phyloP scores from a whole-genome alignment of 2,329 filamentous ascomycete species.

The Paraphoma chrysanthemicola region DNA sequence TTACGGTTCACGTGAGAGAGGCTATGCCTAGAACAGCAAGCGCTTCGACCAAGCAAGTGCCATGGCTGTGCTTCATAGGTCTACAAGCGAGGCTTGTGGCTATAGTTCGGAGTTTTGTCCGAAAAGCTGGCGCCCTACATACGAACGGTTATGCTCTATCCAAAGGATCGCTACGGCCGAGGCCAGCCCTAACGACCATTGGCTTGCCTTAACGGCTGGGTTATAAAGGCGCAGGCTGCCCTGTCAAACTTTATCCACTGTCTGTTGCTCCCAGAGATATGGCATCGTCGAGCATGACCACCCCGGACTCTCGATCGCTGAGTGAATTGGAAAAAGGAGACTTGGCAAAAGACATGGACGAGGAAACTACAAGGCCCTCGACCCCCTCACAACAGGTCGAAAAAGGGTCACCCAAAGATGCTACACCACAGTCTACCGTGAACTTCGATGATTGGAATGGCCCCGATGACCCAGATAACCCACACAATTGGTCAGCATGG shows the following conservation, averaged over 20 bases:
- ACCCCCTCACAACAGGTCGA: no score
- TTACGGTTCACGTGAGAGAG: no score
- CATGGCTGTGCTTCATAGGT: no score
- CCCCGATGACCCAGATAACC: constrained; percentile 46
- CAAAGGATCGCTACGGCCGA: no score
- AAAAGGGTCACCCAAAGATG: neutral
- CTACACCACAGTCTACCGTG: neutral
- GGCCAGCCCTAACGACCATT: no score
- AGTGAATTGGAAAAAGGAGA: constrained; percentile 11
- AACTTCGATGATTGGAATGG: constrained; percentile 38
- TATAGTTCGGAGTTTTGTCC: no score
- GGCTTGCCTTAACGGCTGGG: no score
- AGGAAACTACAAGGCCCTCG: neutral
- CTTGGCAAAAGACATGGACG: neutral
- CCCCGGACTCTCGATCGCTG: neutral
- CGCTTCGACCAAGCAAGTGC: no score
- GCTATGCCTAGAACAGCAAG: no score
- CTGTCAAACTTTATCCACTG: neutral
- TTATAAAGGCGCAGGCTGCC: neutral
- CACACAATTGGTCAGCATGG: constrained; percentile 45
- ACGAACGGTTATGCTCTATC: no score
- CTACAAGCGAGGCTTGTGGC: no score
- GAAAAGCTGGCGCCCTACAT: no score
- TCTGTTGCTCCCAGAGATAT: neutral
- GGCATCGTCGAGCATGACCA: neutral